Percentiles rank a stretch among this genome's conserved stretches.
Evolutionary conservation across 306 rosid genomes (phyloP).

Genomic region (Acacia confusa): DNA sequence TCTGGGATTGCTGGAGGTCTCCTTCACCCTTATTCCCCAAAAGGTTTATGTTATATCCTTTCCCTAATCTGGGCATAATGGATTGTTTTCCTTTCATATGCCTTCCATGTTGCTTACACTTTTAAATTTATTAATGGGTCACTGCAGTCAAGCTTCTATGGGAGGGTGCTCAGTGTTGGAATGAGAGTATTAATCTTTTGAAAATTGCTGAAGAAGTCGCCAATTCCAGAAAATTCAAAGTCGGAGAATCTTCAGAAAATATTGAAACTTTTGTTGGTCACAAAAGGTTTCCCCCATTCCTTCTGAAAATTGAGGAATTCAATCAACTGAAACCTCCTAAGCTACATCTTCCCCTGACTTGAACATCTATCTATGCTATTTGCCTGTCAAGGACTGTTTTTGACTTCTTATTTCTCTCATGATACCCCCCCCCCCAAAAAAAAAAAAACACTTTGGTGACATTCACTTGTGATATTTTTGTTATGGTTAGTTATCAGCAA

Average conservation of each 20-base stretch:
- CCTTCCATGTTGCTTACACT: not conserved
- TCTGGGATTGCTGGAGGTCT: constrained; percentile 93
- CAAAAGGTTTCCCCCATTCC: constrained; percentile 55
- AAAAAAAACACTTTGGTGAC: not conserved
- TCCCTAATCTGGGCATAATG: not conserved
- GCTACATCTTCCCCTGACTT: not conserved
- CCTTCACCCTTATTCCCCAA: constrained; percentile 94
- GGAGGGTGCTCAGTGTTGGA: constrained; percentile 90
- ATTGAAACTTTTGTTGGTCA: constrained; percentile 38
- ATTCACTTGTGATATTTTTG: not conserved
- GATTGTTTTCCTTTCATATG: not conserved
- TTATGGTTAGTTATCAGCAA: not conserved
- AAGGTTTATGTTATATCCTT: constrained; percentile 50
- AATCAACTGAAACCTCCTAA: not conserved
- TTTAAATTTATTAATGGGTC: constrained; percentile 14
- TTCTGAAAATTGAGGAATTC: constrained; percentile 5
- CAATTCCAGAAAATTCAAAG: constrained; percentile 30
- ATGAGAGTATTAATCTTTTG: constrained; percentile 74
- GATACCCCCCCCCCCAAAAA: not conserved
- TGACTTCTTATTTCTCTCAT: not conserved
- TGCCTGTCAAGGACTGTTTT: not conserved
- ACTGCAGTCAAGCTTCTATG: constrained; percentile 68
- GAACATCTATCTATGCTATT: not conserved
- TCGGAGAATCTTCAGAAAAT: constrained; percentile 35
- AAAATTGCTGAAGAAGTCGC: constrained; percentile 65